Evolutionary conservation across 2,329 filamentous ascomycete species (phyloP).

Genomic region (Cladobotryum mycophilum): DNA sequence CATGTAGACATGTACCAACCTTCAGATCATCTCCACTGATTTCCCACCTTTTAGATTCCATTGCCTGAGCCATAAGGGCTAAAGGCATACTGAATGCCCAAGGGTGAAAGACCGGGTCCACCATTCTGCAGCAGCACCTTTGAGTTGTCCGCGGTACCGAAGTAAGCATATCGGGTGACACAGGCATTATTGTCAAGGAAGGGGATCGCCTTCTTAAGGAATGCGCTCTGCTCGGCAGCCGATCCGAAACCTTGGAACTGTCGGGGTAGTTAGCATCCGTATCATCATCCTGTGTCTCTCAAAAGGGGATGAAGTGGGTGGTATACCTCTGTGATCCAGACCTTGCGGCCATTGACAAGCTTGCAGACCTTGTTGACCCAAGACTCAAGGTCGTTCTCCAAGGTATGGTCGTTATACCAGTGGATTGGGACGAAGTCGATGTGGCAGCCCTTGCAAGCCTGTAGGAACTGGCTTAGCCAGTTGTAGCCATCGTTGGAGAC

Average conservation of each 20-base stretch:
- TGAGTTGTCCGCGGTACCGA: slow-evolving; percentile 19
- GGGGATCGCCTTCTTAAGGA: slow-evolving; percentile 36
- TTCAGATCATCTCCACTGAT: too few relatives aligned
- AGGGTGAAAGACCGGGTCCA: background rate
- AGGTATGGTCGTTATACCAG: slow-evolving; percentile 37
- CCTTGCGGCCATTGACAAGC: slow-evolving; percentile 28
- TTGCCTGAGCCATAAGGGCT: background rate
- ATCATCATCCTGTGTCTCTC: too few relatives aligned
- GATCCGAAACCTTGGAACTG: slow-evolving; percentile 27
- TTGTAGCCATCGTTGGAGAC: slow-evolving; percentile 41
- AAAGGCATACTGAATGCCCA: too few relatives aligned
- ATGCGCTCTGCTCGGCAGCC: slow-evolving; percentile 28
- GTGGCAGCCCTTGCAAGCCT: slow-evolving; percentile 33
- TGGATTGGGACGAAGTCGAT: slow-evolving; percentile 41
- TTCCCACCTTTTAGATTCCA: too few relatives aligned
- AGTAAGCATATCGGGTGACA: slow-evolving; percentile 36
- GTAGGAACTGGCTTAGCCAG: slow-evolving; percentile 38
- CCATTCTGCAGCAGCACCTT: slow-evolving; percentile 13
- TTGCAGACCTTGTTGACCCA: slow-evolving; percentile 34
- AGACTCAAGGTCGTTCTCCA: slow-evolving; percentile 35
- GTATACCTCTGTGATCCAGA: slow-evolving; percentile 40
- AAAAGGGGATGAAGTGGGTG: background rate
- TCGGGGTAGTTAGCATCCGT: too few relatives aligned
- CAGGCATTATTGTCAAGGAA: slow-evolving; percentile 35
- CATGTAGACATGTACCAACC: too few relatives aligned